Evolutionary conservation across 805 yeast genomes (phyloP).

Genomic region (Ogataea methylovora): DNA sequence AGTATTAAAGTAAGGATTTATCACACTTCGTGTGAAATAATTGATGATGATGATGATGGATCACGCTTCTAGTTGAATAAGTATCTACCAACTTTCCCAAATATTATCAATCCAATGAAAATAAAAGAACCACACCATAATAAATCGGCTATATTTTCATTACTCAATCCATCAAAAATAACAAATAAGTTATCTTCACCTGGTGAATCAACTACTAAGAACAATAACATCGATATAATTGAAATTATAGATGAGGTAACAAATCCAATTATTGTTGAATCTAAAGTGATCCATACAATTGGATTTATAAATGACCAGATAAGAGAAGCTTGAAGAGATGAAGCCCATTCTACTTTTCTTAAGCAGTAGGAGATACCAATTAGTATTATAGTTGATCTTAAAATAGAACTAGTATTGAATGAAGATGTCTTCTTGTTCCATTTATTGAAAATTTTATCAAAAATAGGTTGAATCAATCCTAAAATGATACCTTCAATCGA

Average conservation of each 20-base stretch:
- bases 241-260: conserved; percentile 13
- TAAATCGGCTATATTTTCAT: conserved; percentile 24
- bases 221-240: conserved; percentile 9
- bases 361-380: conserved; percentile 68
- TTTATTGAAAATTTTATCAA: conserved; percentile 17
- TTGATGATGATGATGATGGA: conserved; percentile 11
- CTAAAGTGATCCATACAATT: conserved; percentile 47
- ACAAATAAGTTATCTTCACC: neutral
- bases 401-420: conserved; percentile 9
- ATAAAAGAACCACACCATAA: conserved; percentile 57
- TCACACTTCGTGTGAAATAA: too few relatives aligned
- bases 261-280: conserved; percentile 16
- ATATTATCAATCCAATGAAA: conserved; percentile 56
- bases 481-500: conserved; percentile 50
- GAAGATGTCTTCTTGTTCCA: conserved; percentile 1
- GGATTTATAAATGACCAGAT: conserved; percentile 59
- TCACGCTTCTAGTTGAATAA: neutral
- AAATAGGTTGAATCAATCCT: conserved; percentile 45
- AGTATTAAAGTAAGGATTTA: too few relatives aligned
- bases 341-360: conserved; percentile 61
- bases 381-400: conserved; percentile 48
- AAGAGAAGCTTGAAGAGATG: conserved; percentile 55
- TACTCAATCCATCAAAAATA: neutral
- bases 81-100: conserved; percentile 43
- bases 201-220: neutral